Percentiles rank a stretch among this genome's conserved stretches.
These are phyloP conservation scores for Dysphania ambrosioides DNA, from an alignment of 148 eudicot species.

Conservation along the genomic window DNA sequence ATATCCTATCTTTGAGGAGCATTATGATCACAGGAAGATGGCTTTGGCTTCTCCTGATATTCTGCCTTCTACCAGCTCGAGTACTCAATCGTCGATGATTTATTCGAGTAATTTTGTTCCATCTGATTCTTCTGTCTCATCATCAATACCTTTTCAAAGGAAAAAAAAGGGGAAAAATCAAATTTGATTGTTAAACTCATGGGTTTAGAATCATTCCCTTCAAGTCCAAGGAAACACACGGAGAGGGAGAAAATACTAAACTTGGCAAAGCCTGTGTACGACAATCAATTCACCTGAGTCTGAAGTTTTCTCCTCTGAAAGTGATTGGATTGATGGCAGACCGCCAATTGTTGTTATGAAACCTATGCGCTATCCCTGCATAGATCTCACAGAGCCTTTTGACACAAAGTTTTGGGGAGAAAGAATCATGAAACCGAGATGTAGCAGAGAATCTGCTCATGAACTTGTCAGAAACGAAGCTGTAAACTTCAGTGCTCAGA, in stretches of 20 bases:
- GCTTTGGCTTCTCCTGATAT: constrained; percentile 31
- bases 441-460: constrained; percentile 25
- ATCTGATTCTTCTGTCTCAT: constrained; percentile 39
- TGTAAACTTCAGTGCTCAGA: constrained; percentile 28
- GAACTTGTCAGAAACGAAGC: not conserved
- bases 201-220: constrained; percentile 57
- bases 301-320: constrained; percentile 7
- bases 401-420: constrained; percentile 23
- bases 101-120: constrained; percentile 45
- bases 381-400: constrained; percentile 22
- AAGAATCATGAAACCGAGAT: constrained; percentile 18
- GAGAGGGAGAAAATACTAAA: constrained; percentile 31
- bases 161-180: constrained; percentile 39
- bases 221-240: constrained; percentile 26
- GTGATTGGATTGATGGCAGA: constrained; percentile 27
- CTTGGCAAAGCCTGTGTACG: constrained; percentile 41
- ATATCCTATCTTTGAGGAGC: constrained; percentile 32
- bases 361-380: constrained; percentile 36
- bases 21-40: constrained; percentile 31
- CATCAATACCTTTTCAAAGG: constrained; percentile 39
- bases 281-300: constrained; percentile 19
- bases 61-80: constrained; percentile 64
- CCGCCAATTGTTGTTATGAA: constrained; percentile 68
- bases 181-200: constrained; percentile 67
- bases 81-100: constrained; percentile 44